A percentile compares a stretch with the other conserved stretches of the same genome.
These are phyloP conservation scores for Secale cereale DNA, from an alignment of 176 grass and related monocot species.

Conservation along the genomic window DNA sequence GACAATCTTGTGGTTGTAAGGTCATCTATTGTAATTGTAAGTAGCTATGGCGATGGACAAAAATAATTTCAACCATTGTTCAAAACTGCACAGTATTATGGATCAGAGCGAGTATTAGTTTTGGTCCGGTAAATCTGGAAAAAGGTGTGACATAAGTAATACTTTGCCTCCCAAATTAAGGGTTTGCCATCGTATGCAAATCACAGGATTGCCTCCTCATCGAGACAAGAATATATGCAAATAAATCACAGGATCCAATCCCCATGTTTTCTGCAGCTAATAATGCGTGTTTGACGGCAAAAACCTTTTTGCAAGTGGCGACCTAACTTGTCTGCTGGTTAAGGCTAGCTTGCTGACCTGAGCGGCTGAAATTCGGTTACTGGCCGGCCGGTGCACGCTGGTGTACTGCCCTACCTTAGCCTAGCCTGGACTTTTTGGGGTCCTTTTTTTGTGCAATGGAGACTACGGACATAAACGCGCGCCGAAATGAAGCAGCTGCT, in stretches of 20 bases:
- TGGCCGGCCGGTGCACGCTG: not conserved
- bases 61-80: too few relatives aligned
- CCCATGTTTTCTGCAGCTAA: not conserved
- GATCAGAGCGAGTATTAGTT: too few relatives aligned
- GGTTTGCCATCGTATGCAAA: not conserved
- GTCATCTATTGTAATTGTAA: not conserved
- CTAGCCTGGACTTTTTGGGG: not conserved
- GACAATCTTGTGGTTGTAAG: not conserved
- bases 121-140: too few relatives aligned
- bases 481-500: not conserved
- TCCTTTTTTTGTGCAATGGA: too few relatives aligned
- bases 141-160: too few relatives aligned
- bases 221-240: too few relatives aligned
- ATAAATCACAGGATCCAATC: not conserved
- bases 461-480: not conserved
- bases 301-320: not conserved
- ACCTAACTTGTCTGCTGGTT: conserved; percentile 13
- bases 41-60: too few relatives aligned
- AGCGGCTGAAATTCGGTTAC: conserved; percentile 17
- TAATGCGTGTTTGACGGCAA: not conserved
- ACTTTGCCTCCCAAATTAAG: not conserved
- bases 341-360: not conserved
- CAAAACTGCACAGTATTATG: too few relatives aligned
- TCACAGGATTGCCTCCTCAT: not conserved
- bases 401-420: not conserved